phyloP scores from a whole-genome alignment of 176 grass and related monocot species.

The Otatea glauca region DNA sequence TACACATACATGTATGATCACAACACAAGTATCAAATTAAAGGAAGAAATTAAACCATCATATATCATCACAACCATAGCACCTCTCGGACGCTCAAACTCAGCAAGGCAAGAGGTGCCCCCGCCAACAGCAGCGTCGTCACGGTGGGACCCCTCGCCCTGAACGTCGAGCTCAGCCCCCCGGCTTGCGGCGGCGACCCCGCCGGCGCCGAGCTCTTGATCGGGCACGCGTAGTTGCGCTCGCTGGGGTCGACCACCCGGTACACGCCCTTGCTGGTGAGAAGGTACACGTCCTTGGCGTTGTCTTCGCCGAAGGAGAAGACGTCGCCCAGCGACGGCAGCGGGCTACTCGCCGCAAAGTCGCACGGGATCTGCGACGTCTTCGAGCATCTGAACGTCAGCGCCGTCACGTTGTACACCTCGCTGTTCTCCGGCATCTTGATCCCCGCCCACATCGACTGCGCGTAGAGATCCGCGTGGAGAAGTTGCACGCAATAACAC shows the following conservation, averaged over 20 bases:
- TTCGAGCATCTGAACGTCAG: slow-evolving; percentile 67
- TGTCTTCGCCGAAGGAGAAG: slow-evolving; percentile 86
- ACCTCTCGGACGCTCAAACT: slow-evolving; percentile 29
- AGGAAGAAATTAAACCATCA: background rate
- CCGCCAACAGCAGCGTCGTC: background rate
- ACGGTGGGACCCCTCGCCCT: background rate
- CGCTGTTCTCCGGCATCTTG: slow-evolving; percentile 70
- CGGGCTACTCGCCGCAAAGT: slow-evolving; percentile 56
- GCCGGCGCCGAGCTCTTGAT: slow-evolving; percentile 53
- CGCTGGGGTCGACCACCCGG: slow-evolving; percentile 68
- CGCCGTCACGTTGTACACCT: slow-evolving; percentile 46
- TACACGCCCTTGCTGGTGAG: slow-evolving; percentile 90
- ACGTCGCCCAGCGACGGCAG: slow-evolving; percentile 82
- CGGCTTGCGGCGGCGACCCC: slow-evolving; percentile 3
- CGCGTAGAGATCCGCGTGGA: slow-evolving; percentile 84
- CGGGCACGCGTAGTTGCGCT: slow-evolving; percentile 68
- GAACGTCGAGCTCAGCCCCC: slow-evolving; percentile 3
- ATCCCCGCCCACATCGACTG: slow-evolving; percentile 54
- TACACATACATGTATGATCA: slow-evolving; percentile 6
- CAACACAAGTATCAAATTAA: background rate
- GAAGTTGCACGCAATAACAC: slow-evolving; percentile 44
- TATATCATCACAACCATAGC: background rate
- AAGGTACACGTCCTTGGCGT: slow-evolving; percentile 67
- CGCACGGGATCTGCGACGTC: slow-evolving; percentile 75
- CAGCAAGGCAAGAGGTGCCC: slow-evolving; percentile 9